Conservation (phyloP, 1,284 basidiomycete species). For the Trichosporon sp. region DNA sequence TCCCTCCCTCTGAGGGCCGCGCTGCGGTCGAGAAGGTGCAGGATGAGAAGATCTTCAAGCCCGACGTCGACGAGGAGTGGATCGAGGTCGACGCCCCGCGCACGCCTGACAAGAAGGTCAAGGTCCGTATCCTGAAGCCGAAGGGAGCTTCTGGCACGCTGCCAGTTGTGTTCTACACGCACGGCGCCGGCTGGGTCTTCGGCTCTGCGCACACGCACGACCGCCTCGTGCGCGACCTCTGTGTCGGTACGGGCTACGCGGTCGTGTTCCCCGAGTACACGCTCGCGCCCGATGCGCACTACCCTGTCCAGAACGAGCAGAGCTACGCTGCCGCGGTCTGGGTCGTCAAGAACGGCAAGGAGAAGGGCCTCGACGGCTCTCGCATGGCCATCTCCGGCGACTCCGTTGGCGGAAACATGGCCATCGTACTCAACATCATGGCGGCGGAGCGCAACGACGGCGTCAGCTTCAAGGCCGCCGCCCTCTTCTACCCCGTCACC, state of each 20-base stretch:
- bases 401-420: conserved; percentile 17
- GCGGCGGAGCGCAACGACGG: conserved; percentile 5
- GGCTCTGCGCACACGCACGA: conserved; percentile 19
- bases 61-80: conserved; percentile 19
- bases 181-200: conserved; percentile 19
- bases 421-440: conserved; percentile 12
- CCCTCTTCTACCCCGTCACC: conserved; percentile 16
- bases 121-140: conserved; percentile 12
- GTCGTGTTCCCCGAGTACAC: conserved; percentile 18
- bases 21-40: conserved; percentile 12
- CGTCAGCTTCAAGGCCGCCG: conserved; percentile 6
- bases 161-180: conserved; percentile 16
- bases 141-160: conserved; percentile 9
- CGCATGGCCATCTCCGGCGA: conserved; percentile 15
- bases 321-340: conserved; percentile 13
- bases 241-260: conserved; percentile 12
- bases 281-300: conserved; percentile 11
- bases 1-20: conserved; percentile 15
- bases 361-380: conserved; percentile 7
- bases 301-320: conserved; percentile 16
- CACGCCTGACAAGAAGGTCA: neutral
- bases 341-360: conserved; percentile 11
- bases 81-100: conserved; percentile 7
- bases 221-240: conserved; percentile 13
- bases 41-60: conserved; percentile 1